Percentiles rank a stretch among this genome's conserved stretches.
These are phyloP conservation scores for Penicillium hesseltinei DNA, from an alignment of 2,329 filamentous ascomycete genomes.

Conservation along the genomic window DNA sequence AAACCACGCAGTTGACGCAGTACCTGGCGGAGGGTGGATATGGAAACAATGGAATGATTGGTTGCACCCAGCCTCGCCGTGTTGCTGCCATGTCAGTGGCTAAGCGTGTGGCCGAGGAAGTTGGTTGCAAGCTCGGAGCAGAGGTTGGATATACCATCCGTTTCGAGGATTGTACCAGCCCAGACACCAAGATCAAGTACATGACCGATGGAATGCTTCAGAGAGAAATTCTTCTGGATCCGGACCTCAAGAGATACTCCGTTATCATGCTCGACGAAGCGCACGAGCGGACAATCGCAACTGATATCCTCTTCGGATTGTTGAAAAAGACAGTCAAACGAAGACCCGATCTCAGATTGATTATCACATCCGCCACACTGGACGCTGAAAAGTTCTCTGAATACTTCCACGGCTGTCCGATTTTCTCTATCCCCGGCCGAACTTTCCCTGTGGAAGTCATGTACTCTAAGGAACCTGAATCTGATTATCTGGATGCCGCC, in stretches of 20 bases:
- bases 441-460: constrained; percentile 96
- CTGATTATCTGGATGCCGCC: constrained; percentile 90
- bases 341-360: constrained; percentile 84
- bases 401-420: constrained; percentile 94
- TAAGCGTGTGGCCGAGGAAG: constrained; percentile 93
- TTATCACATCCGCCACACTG: constrained; percentile 93
- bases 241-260: constrained; percentile 83
- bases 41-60: constrained; percentile 81
- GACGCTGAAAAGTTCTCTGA: constrained; percentile 97
- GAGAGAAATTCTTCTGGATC: constrained; percentile 89
- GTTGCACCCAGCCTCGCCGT: constrained; percentile 94
- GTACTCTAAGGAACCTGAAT: constrained; percentile 91
- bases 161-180: constrained; percentile 90
- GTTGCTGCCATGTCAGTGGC: constrained; percentile 97
- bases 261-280: constrained; percentile 98
- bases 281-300: constrained; percentile 94
- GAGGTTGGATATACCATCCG: constrained; percentile 97
- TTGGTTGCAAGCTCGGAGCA: constrained; percentile 83
- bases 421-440: constrained; percentile 92
- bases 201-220: constrained; percentile 99
- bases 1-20: constrained; percentile 94
- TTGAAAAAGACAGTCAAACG: constrained; percentile 89
- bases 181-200: constrained; percentile 93
- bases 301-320: constrained; percentile 89
- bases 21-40: constrained; percentile 93